These are phyloP conservation scores for Veloboletus limbatus DNA, from an alignment of 1,284 basidiomycete genomes.

Conservation along the genomic window DNA sequence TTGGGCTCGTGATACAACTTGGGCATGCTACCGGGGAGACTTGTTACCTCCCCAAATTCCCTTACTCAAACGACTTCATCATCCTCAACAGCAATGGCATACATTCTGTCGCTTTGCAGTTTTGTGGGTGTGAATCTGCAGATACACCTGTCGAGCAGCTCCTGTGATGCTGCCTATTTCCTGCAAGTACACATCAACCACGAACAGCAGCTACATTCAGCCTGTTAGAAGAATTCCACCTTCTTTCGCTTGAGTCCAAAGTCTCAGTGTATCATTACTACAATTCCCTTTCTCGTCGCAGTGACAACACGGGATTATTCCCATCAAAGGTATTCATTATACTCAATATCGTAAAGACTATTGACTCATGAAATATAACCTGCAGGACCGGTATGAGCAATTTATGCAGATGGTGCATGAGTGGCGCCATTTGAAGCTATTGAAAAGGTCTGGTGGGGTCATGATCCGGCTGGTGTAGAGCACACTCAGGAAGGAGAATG, in stretches of 20 bases:
- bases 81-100: conserved; percentile 5
- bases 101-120: neutral
- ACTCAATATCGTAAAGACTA: too few species aligned
- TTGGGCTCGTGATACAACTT: conserved; percentile 1
- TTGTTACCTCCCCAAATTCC: neutral
- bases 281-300: neutral
- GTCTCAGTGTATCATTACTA: conserved; percentile 21
- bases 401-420: conserved; percentile 3
- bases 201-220: conserved; percentile 20
- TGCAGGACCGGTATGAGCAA: neutral
- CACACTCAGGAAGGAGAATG: neutral
- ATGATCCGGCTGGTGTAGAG: neutral
- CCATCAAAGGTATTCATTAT: conserved; percentile 2
- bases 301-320: neutral
- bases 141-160: neutral
- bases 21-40: neutral
- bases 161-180: neutral
- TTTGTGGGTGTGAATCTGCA: conserved; percentile 10
- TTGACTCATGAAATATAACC: neutral
- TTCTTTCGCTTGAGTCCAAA: conserved; percentile 20
- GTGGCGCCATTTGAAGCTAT: conserved; percentile 10
- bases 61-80: conserved; percentile 1
- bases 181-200: conserved; percentile 13
- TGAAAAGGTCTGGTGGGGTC: conserved; percentile 11
- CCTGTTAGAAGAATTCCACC: conserved; percentile 17